These are phyloP conservation scores for Wickerhamiella kurtzmanii DNA, from an alignment of 805 yeast species.

Conservation along the genomic window DNA sequence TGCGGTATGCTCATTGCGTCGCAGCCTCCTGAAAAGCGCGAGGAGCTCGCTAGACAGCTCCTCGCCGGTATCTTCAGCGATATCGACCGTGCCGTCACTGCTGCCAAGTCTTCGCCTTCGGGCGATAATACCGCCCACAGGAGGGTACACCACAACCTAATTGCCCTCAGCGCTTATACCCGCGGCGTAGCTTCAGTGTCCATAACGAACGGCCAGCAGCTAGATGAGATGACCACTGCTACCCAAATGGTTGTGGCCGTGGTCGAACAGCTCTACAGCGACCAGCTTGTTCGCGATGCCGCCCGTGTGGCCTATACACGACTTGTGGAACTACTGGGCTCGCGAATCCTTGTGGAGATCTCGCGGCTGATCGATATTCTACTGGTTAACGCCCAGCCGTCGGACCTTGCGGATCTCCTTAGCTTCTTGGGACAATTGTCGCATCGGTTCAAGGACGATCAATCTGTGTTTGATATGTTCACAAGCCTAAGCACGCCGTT, in stretches of 20 bases:
- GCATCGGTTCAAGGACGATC: slow-evolving; percentile 58
- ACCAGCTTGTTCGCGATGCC: slow-evolving; percentile 67
- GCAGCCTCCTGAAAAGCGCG: slow-evolving; percentile 1
- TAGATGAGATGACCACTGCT: slow-evolving; percentile 47
- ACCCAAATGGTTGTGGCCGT: slow-evolving; percentile 77
- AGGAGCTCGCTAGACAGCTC: slow-evolving; percentile 14
- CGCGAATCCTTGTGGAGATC: slow-evolving; percentile 37
- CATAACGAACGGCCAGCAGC: slow-evolving; percentile 20
- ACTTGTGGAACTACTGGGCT: slow-evolving; percentile 59
- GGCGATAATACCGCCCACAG: slow-evolving; percentile 21
- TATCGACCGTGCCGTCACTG: slow-evolving; percentile 22
- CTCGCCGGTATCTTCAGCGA: slow-evolving; percentile 12
- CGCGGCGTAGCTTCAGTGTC: slow-evolving; percentile 57
- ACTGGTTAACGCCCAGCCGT: slow-evolving; percentile 43
- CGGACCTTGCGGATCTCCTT: slow-evolving; percentile 67
- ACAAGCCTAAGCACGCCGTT: slow-evolving; percentile 67
- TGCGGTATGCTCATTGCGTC: slow-evolving; percentile 58
- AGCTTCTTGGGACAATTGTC: slow-evolving; percentile 79
- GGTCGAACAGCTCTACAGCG: slow-evolving; percentile 55
- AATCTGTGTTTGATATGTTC: slow-evolving; percentile 56
- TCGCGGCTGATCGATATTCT: slow-evolving; percentile 60
- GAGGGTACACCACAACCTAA: slow-evolving; percentile 73
- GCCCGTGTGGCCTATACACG: slow-evolving; percentile 79
- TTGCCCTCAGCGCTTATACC: slow-evolving; percentile 82
- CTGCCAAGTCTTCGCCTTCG: slow-evolving; percentile 17